Evolutionary conservation across 2,329 filamentous ascomycete genomes (phyloP), one percentile per base, ranked within the genome.

Genomic region (Fusarium coicis): DNA sequence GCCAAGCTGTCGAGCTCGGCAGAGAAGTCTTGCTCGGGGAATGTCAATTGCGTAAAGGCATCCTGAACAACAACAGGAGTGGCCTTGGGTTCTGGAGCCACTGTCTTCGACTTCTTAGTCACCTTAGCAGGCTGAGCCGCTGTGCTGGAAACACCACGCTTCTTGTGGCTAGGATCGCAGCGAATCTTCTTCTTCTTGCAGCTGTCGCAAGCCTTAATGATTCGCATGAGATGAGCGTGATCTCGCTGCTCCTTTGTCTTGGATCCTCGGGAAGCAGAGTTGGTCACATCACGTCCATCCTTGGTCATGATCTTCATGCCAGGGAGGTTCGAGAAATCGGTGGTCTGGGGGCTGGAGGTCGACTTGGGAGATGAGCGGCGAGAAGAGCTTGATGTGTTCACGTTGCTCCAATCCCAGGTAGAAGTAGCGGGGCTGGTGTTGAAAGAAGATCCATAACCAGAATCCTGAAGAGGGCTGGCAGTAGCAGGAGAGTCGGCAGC

Each of bases 231-330:
- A 74, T 91, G 89, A 10, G 90, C 90, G 77, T 91, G 90, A 59
- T 91, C 89, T 39, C 90, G 86, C 83, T 92, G 90, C 83, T 91
- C 90, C 84, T 90, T 90, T 58, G 90, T 90, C 83, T 91, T 92
- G 79, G 87, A 89, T 39, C 89, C 89, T 43, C 90, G 86, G 21
- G 88, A 89, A 19, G 88, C 88, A 62, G 87, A 86, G 79, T 90
- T 88, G 49, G 90, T 92, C 63, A 92, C 87, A 77, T 92, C 90
- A 46, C 83, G 81, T 53, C 90, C 90, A 71, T 90, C 89, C 78
- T 86, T 88, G 65, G 90, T 92, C 83, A 92, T 85, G 71, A 92
- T 92, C 79, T 89, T 90, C 88, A 92, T 91, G 58, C 90, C 89
- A 12, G 89, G 89, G 26, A 91, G 80, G 72, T 84, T 82, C 10